Evolutionary conservation across 306 rosid genomes (phyloP), one percentile per base, ranked within the genome.

Genomic region (Ammopiptanthus mongolicus): DNA sequence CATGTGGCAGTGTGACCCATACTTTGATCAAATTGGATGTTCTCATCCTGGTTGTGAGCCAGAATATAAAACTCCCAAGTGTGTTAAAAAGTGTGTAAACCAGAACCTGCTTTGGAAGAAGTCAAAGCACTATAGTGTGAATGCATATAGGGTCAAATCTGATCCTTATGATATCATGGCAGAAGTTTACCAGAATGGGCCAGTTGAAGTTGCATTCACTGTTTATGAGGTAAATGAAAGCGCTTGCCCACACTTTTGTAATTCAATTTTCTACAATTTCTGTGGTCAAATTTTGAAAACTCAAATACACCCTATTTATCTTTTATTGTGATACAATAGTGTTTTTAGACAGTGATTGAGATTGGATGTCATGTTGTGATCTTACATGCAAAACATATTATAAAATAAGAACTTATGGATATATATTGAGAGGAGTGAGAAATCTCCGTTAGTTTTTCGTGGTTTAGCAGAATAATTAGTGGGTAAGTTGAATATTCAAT

Each of bases 21-120:
- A 95, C 84, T 91, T 95, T 50, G 98, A 95, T 82, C 69, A 83
- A 76, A 85, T 50, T 69, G 98, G 97, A 55, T 95, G 98, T 80
- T 86, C 98, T 48, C 98, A 95, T 80, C 98, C 98, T 82, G 97
- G 97, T 64, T 95, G 98, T 75, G 98, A 91, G 82, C 97, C 98
- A 51, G 91, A 37, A 52, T 95, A 78, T 83, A 69, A 69, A 17
- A 95, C 98, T 56, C 98, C 97, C 14, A 91, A 71, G 86, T 91
- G 98, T 37, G 85, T 82, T 21, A 86, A 57, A 57, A 86, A 95
- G 79, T 95, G 97, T 64, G 93, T 82, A 14, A 34, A 77, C 18
- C 76, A 84, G 58, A 95, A 95, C 89, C 91, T 78, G 83, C 51
- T 85, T 14, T 95, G 98, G 97, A 90, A 73, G 41, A 64, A 83